Evolutionary conservation across 2,329 filamentous ascomycete species (phyloP), one percentile per base, ranked within the genome.

Genomic region (Epichloe uncinata): DNA sequence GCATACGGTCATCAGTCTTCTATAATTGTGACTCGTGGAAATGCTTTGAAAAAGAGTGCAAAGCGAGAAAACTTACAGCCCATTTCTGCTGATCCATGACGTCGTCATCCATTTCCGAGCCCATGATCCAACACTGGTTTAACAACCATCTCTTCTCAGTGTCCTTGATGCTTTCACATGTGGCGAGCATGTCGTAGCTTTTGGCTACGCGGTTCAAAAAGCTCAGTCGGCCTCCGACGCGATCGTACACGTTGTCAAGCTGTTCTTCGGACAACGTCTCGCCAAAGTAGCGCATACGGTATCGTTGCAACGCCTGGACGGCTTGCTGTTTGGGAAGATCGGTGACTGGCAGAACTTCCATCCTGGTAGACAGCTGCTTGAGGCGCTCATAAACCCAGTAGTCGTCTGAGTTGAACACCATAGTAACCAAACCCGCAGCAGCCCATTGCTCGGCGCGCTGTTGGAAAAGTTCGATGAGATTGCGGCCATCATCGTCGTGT

Each of bases 61-160:
- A 15, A 3, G n/a, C 18, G 13, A 33, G 5, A 11, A 16, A 35
- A 48, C 51, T 69, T 72, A 88, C 85, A 43, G 90, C 87, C 73
- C 88, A 96, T 66, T 97, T 96, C 64, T 97, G 89, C 66, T 96
- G 87, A 61, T 96, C 88, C 84, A 97, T 97, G 57, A 96, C 93
- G 63, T 98, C 93, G 66, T 97, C 93, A 58, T 97, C 93, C 84
- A 87, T 85, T 54, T 84, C 81, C 47, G 69, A 69, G 11, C 84
- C 84, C 3, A 87, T 73, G 52, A 87, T 84, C 74, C 82, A 85
- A 67, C 83, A 87, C 62, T 84, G 81, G 66, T 85, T 86, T 8
- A 87, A 69, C 56, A 87, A 84, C 82, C 84, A 87, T n/a, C 76
- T 81, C 68, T 84, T 85, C 63, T 87, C 84, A 45, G 73, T 75